Evolutionary conservation across 306 rosid species (phyloP).

Genomic region (Ormosia emarginata): DNA sequence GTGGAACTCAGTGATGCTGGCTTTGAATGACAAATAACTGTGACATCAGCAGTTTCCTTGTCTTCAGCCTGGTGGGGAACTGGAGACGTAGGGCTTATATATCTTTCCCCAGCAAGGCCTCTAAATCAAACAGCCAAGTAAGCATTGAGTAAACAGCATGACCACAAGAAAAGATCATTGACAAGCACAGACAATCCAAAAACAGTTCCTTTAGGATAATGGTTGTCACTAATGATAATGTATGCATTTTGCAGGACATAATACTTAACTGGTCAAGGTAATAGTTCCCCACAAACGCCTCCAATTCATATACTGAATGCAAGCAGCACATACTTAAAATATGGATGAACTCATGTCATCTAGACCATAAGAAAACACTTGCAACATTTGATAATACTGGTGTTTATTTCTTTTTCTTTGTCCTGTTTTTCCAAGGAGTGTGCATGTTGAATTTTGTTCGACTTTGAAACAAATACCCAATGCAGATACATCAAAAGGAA

Average conservation of each 20-base stretch:
- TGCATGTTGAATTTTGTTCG: conserved; percentile 1
- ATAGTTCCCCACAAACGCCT: conserved; percentile 9
- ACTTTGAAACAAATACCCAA: not conserved
- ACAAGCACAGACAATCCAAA: not conserved
- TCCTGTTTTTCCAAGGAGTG: not conserved
- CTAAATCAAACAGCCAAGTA: conserved; percentile 44
- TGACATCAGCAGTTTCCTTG: conserved; percentile 58
- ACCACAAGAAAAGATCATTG: not conserved
- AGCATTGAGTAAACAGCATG: not conserved
- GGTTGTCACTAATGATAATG: not conserved
- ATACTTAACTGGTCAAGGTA: not conserved
- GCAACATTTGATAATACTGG: conserved; percentile 22
- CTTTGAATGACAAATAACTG: conserved; percentile 81
- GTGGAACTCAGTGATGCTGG: conserved; percentile 94
- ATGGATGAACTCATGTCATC: not conserved
- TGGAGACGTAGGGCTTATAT: conserved; percentile 29
- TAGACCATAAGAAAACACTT: not conserved
- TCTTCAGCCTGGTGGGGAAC: conserved; percentile 52
- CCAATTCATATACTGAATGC: not conserved
- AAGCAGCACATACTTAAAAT: conserved; percentile 17
- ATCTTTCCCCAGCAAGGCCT: conserved; percentile 48
- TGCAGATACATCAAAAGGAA: not conserved
- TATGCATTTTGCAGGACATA: conserved; percentile 4
- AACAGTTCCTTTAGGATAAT: not conserved
- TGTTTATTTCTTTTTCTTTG: not conserved